Percentiles rank a stretch among this genome's conserved stretches.
Conservation (phyloP, 345 rosid species). For the Anacardium occidentale region DNA sequence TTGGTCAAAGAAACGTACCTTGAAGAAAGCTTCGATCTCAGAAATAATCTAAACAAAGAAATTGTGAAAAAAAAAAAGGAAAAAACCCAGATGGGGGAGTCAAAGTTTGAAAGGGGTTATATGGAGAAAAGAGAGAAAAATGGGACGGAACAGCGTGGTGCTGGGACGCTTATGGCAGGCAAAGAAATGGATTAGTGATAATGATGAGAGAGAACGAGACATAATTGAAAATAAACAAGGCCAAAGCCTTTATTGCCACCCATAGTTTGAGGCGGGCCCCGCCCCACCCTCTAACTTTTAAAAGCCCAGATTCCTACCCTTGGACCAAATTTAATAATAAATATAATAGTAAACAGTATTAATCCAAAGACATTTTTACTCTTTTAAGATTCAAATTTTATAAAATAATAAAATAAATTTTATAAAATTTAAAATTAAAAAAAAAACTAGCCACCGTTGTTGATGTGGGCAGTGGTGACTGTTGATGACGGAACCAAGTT, state of each 20-base stretch:
- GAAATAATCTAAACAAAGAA: neutral
- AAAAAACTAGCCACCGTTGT: too few species aligned
- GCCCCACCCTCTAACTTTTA: conserved; percentile 3
- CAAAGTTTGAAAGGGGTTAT: neutral
- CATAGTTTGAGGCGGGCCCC: neutral
- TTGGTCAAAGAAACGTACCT: conserved; percentile 23
- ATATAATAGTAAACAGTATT: too few species aligned
- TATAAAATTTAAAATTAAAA: too few species aligned
- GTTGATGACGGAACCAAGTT: too few species aligned
- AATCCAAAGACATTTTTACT: too few species aligned
- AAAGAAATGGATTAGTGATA: conserved; percentile 12
- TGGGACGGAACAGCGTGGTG: neutral
- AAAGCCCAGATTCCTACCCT: too few species aligned
- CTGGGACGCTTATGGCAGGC: conserved; percentile 6
- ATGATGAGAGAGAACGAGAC: conserved; percentile 3
- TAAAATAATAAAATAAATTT: too few species aligned
- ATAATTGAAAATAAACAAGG: neutral
- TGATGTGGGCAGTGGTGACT: too few species aligned
- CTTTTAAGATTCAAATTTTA: too few species aligned
- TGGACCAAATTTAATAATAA: too few species aligned
- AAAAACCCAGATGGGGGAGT: neutral
- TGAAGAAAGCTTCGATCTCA: conserved; percentile 19
- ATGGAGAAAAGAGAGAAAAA: neutral
- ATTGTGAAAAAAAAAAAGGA: neutral
- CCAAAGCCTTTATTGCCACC: conserved; percentile 12